Conservation (phyloP, 2,329 filamentous ascomycete species). For the Phaeosphaeriaceae sp. region DNA sequence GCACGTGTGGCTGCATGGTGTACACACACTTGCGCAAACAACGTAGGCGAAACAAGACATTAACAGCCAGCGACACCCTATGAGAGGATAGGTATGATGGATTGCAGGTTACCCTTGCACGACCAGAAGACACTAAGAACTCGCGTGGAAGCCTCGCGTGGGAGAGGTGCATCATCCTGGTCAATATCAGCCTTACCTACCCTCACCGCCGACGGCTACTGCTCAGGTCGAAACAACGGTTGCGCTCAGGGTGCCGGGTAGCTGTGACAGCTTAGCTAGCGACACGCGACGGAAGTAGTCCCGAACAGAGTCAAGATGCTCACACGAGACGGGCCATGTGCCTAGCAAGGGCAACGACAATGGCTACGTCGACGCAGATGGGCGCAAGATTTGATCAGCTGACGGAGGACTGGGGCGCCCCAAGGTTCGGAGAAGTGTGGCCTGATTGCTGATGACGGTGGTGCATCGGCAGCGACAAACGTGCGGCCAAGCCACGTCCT, state of each 20-base stretch:
- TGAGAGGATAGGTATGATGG: neutral
- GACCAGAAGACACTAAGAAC: slow-evolving; percentile 44
- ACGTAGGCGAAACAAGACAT: neutral
- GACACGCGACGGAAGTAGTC: slow-evolving; percentile 36
- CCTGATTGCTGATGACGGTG: slow-evolving; percentile 23
- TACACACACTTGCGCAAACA: neutral
- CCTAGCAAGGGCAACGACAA: slow-evolving; percentile 7
- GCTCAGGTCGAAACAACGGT: slow-evolving; percentile 41
- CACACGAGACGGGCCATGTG: slow-evolving; percentile 14
- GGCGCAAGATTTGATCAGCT: slow-evolving; percentile 35
- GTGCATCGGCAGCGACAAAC: slow-evolving; percentile 24
- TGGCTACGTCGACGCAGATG: slow-evolving; percentile 23
- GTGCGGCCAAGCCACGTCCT: slow-evolving; percentile 22
- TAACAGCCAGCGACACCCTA: neutral
- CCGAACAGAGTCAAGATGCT: slow-evolving; percentile 23
- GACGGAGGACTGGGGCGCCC: slow-evolving; percentile 25
- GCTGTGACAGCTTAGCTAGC: slow-evolving; percentile 36
- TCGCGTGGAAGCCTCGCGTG: slow-evolving; percentile 47
- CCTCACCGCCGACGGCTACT: slow-evolving; percentile 34
- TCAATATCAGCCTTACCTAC: slow-evolving; percentile 46
- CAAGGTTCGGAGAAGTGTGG: slow-evolving; percentile 9
- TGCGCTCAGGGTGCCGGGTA: slow-evolving; percentile 29
- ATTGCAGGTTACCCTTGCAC: slow-evolving; percentile 15
- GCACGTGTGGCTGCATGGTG: slow-evolving; percentile 1
- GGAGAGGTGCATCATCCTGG: slow-evolving; percentile 28